phyloP scores from a whole-genome alignment of 768 basidiomycete genomes.

The Mycena rebaudengoi region DNA sequence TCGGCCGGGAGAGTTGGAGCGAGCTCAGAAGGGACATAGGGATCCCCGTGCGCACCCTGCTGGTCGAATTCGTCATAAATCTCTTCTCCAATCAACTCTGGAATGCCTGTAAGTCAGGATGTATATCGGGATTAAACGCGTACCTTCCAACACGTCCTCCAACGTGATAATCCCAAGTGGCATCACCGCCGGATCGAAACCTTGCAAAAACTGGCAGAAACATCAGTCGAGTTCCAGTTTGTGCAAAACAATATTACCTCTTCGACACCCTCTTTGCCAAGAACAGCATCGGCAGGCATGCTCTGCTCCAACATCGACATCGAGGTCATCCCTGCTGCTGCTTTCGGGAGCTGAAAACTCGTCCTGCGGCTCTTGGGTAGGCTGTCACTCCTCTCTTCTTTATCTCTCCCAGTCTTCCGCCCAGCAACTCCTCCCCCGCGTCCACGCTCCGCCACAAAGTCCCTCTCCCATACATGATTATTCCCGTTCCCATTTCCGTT shows the following conservation, averaged over 20 bases:
- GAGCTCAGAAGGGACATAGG: slow-evolving; percentile 45
- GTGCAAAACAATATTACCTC: slow-evolving; percentile 51
- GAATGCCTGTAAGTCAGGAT: background rate
- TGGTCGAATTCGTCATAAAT: slow-evolving; percentile 92
- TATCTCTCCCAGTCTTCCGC: slow-evolving; percentile 14
- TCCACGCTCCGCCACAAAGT: slow-evolving; percentile 23
- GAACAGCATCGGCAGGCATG: slow-evolving; percentile 89
- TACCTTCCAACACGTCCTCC: slow-evolving; percentile 92
- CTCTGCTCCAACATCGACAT: slow-evolving; percentile 74
- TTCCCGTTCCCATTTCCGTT: slow-evolving; percentile 3
- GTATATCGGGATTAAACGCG: slow-evolving; percentile 3
- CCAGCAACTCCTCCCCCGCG: slow-evolving; percentile 14
- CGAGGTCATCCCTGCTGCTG: slow-evolving; percentile 51
- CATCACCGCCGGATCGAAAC: slow-evolving; percentile 82
- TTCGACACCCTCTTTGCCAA: slow-evolving; percentile 78
- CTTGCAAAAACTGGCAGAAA: slow-evolving; percentile 72
- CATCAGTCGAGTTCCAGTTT: background rate
- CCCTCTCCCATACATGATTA: background rate
- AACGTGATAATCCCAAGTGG: slow-evolving; percentile 93
- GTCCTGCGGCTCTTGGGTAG: slow-evolving; percentile 40
- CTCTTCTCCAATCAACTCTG: slow-evolving; percentile 92
- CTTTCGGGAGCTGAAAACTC: slow-evolving; percentile 51
- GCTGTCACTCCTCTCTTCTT: slow-evolving; percentile 11
- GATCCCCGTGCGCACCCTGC: slow-evolving; percentile 72
- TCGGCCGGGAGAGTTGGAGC: slow-evolving; percentile 37